Evolutionary conservation across 345 rosid genomes (phyloP), one percentile per base, ranked within the genome.

Genomic region (Eucalyptus viminalis): DNA sequence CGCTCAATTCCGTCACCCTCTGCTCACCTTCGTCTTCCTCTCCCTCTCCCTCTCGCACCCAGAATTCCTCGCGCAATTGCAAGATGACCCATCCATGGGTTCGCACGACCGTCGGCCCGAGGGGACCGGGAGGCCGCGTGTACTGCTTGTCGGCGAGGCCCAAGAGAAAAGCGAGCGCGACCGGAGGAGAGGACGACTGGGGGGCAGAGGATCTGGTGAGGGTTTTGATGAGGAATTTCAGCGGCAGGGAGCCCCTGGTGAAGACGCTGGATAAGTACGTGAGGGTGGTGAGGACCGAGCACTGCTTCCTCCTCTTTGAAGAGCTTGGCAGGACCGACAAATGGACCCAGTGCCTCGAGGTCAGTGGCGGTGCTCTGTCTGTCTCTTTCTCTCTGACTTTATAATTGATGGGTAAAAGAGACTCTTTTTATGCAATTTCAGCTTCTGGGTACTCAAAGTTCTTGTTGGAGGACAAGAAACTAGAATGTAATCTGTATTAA

Each of bases 301-400:
- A 97, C 90, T 96, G 99, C 89, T 96, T 97, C 87, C 87, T 95
- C 87, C 95, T 97, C 88, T 97, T 97, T 89, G 99, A 97, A 92
- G 98, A 97, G 93, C 98, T 97, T 85, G 99, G 99, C 27, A 96
- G 92, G 94, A 80, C 91, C 53, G 99, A 95, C 49, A 95, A 96
- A 54, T 97, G 99, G 99, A 96, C 95, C 16, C 97, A 96, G 56
- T 97, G 99, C 91, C 97, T 97, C 76, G 97, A 96, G 98, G 99
- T 96, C 88, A 87, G 56, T 11, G 37, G 49, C 67, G 80, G 40
- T 8, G 49, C 80, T 69, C 60, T 72, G 56, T 88, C 91, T 58
- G 31, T 80, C 88, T 50, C 89, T 90, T 31, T 86, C 90, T 72
- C 76, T 62, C 15, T 37, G 31, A 14, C 34, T 76, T 19, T 47